Evolutionary conservation across 768 basidiomycete species (phyloP), one percentile per base, ranked within the genome.

Genomic region (Auriscalpium microsporum): DNA sequence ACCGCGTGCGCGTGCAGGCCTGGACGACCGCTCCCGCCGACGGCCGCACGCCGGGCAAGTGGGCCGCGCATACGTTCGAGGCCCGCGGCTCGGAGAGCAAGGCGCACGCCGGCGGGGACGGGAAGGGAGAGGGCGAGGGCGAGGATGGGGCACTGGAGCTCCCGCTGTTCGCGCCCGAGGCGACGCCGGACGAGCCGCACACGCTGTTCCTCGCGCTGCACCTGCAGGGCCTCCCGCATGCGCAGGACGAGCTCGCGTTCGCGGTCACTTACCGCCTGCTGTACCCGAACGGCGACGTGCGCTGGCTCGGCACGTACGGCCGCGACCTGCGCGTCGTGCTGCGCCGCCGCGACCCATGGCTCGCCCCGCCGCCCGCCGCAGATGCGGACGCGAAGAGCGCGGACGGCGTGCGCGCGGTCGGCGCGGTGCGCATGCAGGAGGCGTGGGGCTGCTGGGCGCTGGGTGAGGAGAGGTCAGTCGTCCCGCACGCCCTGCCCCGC

Each of bases 251-350:
- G 44, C 38, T 50, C 28, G 45, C 51, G 19, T 64, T 64, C 56
- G 17, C n/a, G 16, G 54, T 59, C 53, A 82, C 80, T 0, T 82
- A 80, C 63, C 74, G 80, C 40, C 52, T 82, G 17, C 54, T 72
- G 2, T 74, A 77, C 64, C 64, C 76, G 14, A 65, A 65, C 16
- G 78, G 78, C 34, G 63, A 71, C 50, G 66, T 74, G 45, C 65
- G 64, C 51, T 81, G 80, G 79, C 68, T 79, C 21, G 79, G 79
- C 8, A 57, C 67, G 14, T 75, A 68, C 57, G 72, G 73, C 13
- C 68, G 68, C 10, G 74, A 81, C 62, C 79, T 79, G 11, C 62
- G 56, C 16, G 55, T 78, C 21, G 56, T 73, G n/a, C 47, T 79
- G 17, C 63, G 69, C 37, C 59, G 53, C 35, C 56, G 56, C 21